Evolutionary conservation across 2,329 filamentous ascomycete species (phyloP).

Genomic region (Diaporthe sp.): DNA sequence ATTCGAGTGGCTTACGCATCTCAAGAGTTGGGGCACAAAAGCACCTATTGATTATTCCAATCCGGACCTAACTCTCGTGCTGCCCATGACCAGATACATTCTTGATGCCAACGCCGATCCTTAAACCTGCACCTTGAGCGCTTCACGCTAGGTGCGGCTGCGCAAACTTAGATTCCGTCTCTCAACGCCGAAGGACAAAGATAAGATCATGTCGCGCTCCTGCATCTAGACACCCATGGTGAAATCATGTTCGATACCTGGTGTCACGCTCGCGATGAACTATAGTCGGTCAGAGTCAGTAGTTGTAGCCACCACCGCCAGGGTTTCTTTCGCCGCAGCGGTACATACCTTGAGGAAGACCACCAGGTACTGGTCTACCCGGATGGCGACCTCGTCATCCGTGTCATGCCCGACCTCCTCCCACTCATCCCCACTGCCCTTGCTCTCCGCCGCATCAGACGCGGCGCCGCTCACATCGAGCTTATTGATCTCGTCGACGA

Average conservation of each 20-base stretch:
- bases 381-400: conserved; percentile 84
- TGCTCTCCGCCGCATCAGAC: conserved; percentile 63
- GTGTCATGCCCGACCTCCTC: conserved; percentile 74
- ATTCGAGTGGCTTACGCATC: background rate
- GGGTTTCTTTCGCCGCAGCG: conserved; percentile 32
- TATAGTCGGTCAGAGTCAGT: conserved; percentile 45
- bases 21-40: background rate
- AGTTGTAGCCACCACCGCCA: conserved; percentile 7
- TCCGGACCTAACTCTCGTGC: conserved; percentile 6
- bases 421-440: conserved; percentile 71
- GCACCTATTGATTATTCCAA: background rate
- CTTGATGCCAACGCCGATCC: conserved; percentile 23
- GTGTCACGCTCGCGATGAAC: conserved; percentile 91
- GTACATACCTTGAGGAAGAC: conserved; percentile 83
- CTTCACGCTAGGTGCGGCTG: background rate
- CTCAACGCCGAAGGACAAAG: conserved; percentile 13
- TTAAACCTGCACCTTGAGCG: background rate
- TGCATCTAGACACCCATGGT: conserved; percentile 85
- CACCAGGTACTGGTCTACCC: conserved; percentile 90
- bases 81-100: conserved; percentile 10
- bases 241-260: conserved; percentile 97
- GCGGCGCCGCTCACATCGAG: conserved; percentile 68
- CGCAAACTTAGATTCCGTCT: background rate
- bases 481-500: conserved; percentile 84
- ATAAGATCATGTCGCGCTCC: background rate